Base-by-base conservation (phyloP, 208 protist species). In the Leishmania turanica region DNA sequence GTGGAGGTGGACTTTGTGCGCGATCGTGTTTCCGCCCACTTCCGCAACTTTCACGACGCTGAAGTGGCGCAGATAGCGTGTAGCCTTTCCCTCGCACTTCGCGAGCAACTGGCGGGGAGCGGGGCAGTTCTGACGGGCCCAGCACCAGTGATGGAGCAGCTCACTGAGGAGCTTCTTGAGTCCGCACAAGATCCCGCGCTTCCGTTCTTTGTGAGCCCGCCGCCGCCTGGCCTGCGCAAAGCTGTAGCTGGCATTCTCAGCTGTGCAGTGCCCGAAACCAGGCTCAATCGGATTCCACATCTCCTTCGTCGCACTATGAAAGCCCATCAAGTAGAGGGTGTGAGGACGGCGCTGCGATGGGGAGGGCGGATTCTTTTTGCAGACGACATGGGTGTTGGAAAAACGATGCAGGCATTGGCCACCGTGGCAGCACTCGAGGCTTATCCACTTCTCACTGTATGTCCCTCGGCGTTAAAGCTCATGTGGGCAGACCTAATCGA, bases 371-470 rank as follows among this genome's bases (percentile, higher is more conserved):
- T 81, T 37, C 69, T 97, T 1, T 88, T 97, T 70, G 92, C 91
- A 8, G 94, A 97, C 82, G 94, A 97, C 69, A 97, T 97, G 94
- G 94, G 94, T 31, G 91, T 96, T 53, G 94, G 94, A 11, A 97
- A 97, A 72, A 97, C 94, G 4, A 79, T 97, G 34, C 82, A 94
- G 66, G 90, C 91, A 4, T 78, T 97, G 65, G 94, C 88, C 34
- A 90, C 86, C 2, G 71, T 97, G 58, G 88, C 85, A 24, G 86
- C 87, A n/a, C 77, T 95, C 45, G 72, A 82, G 17, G 87, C 88
- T 11, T 97, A 89, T 85, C 94, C 94, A 24, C 69, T 91, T 37
- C 89, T 97, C 45, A 86, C 96, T 54, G 88, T 97, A n/a, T 93
- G 89, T 62, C 94, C 94, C 21, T 91, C 94, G 13, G 91, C 89